phyloP scores from a whole-genome alignment of 306 rosid species.

The Glycine soja region DNA sequence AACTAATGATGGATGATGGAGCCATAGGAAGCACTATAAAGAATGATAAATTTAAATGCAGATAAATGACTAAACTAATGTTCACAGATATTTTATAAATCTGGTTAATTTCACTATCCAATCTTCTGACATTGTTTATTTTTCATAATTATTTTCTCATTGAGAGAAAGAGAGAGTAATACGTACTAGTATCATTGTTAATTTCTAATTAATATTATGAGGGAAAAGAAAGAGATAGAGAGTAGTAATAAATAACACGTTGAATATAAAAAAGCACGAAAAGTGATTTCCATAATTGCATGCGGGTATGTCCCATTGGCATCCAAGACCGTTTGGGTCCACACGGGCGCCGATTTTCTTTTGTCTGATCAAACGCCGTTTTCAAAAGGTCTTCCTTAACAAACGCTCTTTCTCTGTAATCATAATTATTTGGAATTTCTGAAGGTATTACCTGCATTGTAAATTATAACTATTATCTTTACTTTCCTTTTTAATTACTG shows the following conservation, averaged over 20 bases:
- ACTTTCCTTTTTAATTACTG: background rate
- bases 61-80: background rate
- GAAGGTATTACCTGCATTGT: background rate
- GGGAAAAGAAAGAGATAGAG: background rate
- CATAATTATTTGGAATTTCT: background rate
- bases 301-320: background rate
- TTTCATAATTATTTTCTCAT: no score
- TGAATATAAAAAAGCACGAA: background rate
- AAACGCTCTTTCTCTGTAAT: background rate
- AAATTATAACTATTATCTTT: background rate
- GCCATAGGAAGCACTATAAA: background rate
- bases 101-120: background rate
- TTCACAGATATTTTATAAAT: background rate
- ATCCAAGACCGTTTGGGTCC: slow-evolving; percentile 9
- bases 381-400: slow-evolving; percentile 24
- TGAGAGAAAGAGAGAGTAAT: no score
- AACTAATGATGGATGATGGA: no score
- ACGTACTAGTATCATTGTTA: no score
- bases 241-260: background rate
- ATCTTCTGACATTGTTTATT: background rate
- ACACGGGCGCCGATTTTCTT: slow-evolving; percentile 5
- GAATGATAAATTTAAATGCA: background rate
- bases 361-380: slow-evolving; percentile 18
- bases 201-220: no score
- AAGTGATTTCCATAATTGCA: slow-evolving; percentile 9